These are phyloP conservation scores for Cladochytrium replicatum DNA, from an alignment of 192 early-diverging fungal species.

Conservation along the genomic window DNA sequence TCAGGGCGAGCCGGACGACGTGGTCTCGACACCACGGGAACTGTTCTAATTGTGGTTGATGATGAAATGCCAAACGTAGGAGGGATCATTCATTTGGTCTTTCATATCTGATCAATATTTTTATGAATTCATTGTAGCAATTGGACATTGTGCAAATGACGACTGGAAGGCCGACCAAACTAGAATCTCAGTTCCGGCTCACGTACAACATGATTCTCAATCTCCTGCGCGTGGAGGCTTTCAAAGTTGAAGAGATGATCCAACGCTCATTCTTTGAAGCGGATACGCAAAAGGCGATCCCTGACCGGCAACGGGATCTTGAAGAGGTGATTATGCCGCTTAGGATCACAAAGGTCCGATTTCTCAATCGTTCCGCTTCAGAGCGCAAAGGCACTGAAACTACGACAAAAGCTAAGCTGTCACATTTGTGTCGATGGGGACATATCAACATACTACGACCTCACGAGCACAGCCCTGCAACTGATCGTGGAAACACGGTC, in stretches of 20 bases:
- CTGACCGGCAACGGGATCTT: conserved; percentile 64
- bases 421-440: conserved; percentile 71
- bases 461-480: conserved; percentile 39
- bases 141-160: conserved; percentile 50
- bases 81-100: not conserved
- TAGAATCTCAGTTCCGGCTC: conserved; percentile 89
- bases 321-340: conserved; percentile 36
- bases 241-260: conserved; percentile 97
- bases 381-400: conserved; percentile 51
- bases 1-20: conserved; percentile 92
- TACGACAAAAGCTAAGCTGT: conserved; percentile 59
- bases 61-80: conserved; percentile 49
- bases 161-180: conserved; percentile 76
- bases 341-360: too few relatives aligned
- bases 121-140: not conserved
- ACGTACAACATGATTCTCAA: conserved; percentile 99
- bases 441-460: conserved; percentile 62
- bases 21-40: conserved; percentile 82
- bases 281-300: conserved; percentile 70
- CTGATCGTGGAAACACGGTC: conserved; percentile 47
- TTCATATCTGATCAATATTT: conserved; percentile 2
- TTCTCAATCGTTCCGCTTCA: conserved; percentile 4
- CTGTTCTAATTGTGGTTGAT: conserved; percentile 76
- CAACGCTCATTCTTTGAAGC: conserved; percentile 95
- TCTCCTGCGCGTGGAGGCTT: conserved; percentile 84